Evolutionary conservation across 75 land plant species (phyloP), one percentile per base, ranked within the genome.

Genomic region (Pinus taeda): DNA sequence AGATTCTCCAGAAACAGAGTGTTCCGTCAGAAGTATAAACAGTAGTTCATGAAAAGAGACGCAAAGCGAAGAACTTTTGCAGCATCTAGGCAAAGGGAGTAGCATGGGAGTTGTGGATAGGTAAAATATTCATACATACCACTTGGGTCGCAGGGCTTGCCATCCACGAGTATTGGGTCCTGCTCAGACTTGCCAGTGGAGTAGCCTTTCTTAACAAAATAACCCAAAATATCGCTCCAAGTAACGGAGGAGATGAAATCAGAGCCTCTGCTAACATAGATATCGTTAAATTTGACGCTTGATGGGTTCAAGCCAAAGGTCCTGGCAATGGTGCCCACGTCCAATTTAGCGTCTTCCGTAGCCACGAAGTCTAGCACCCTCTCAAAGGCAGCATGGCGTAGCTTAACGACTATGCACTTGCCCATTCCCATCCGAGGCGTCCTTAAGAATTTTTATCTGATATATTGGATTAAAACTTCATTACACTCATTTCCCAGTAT

Each of bases 201-300:
- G 42, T 65, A 65, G 69, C 37, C 69, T 17, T 65, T 65, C 18
- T 36, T 36, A 6, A 36, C 37, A 65, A 65, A 65, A 36, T 36
- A 65, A 0, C 37, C 18, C 17, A 65, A 30, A 65, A 65, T 17
- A 15, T 29, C 15, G 4, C 17, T 65, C 69, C 69, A 65, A 15
- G 69, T 65, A 18, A 65, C 36, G 18, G 69, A 65, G 17, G 69
- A 65, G 33, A 65, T 65, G 42, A 33, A 65, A 36, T 65, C 69
- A 30, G 33, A 42, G 37, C 69, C 69, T 18, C 37, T 29, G 42
- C 69, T 65, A 15, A 65, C 33, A 65, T 65, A 65, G 18, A 65
- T 30, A 18, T 36, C 69, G 33, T 65, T 65, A 17, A 65, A 65
- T 15, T 65, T 29, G 17, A 65, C 18, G 42, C 42, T 65, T 14